A percentile compares a stretch with the other conserved stretches of the same genome.
These are phyloP conservation scores for Nakazawaea molendinolei DNA, from an alignment of 805 yeast species.

Conservation along the genomic window DNA sequence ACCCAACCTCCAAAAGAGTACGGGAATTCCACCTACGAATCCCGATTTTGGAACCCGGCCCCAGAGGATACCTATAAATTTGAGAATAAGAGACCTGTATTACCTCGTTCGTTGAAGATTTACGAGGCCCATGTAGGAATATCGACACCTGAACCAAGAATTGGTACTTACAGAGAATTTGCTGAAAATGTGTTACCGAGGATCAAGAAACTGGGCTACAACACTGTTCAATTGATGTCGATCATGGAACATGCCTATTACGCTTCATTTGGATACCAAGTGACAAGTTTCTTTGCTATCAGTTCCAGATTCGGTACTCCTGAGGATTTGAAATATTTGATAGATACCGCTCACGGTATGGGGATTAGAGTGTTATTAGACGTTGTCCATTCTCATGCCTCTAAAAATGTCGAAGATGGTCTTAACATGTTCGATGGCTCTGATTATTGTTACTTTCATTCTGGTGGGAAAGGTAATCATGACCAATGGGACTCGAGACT, in stretches of 20 bases:
- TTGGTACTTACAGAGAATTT: slow-evolving; percentile 84
- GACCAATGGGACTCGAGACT: slow-evolving; percentile 95
- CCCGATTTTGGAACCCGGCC: slow-evolving; percentile 93
- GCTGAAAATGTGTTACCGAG: slow-evolving; percentile 76
- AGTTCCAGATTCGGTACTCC: slow-evolving; percentile 94
- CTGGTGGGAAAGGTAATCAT: slow-evolving; percentile 82
- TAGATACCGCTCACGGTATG: slow-evolving; percentile 85
- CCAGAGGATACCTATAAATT: slow-evolving; percentile 55
- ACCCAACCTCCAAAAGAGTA: slow-evolving; percentile 60
- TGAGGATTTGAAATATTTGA: slow-evolving; percentile 83
- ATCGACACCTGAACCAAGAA: slow-evolving; percentile 80
- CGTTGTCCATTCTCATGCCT: slow-evolving; percentile 94
- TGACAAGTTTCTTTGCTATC: slow-evolving; percentile 85
- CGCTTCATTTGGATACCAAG: slow-evolving; percentile 97
- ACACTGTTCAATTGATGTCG: slow-evolving; percentile 94
- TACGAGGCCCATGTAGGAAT: slow-evolving; percentile 97
- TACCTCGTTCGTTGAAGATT: slow-evolving; percentile 54
- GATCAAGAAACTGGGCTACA: slow-evolving; percentile 79
- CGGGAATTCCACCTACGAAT: slow-evolving; percentile 57
- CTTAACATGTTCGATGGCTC: slow-evolving; percentile 91
- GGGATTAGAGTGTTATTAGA: slow-evolving; percentile 86
- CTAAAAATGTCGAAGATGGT: slow-evolving; percentile 92
- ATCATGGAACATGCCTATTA: slow-evolving; percentile 98
- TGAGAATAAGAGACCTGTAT: slow-evolving; percentile 57
- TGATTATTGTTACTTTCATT: slow-evolving; percentile 88